These are phyloP conservation scores for Aplosporella prunicola DNA, from an alignment of 2,329 filamentous ascomycete species.

Conservation along the genomic window DNA sequence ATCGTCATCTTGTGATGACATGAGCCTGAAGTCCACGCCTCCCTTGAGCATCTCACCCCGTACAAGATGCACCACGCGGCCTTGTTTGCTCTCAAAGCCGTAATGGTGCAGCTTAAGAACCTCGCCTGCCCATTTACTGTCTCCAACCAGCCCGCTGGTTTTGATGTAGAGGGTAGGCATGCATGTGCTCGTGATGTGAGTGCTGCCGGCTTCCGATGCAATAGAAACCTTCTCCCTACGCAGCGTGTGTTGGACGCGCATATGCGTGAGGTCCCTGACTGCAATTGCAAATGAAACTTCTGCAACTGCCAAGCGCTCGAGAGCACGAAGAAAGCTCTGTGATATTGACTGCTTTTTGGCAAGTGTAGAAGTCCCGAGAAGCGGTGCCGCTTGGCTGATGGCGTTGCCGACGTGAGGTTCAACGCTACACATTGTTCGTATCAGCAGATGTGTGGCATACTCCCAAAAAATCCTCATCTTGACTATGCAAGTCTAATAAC, in stretches of 20 bases:
- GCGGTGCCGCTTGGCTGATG: conserved; percentile 1
- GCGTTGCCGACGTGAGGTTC: conserved; percentile 17
- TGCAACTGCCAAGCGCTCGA: conserved; percentile 32
- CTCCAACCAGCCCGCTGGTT: conserved; percentile 1
- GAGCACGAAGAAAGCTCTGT: conserved; percentile 20
- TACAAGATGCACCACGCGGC: conserved; percentile 32
- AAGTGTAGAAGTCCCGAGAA: conserved; percentile 12
- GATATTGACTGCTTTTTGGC: conserved; percentile 18
- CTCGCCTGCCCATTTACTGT: conserved; percentile 4
- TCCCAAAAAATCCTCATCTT: too few relatives aligned
- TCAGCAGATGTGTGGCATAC: conserved; percentile 9
- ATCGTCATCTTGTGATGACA: conserved; percentile 45
- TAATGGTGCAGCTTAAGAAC: conserved; percentile 16
- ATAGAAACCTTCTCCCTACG: not conserved
- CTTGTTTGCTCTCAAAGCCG: conserved; percentile 19
- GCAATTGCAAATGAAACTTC: conserved; percentile 20
- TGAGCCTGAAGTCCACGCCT: conserved; percentile 23
- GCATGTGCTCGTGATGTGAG: not conserved
- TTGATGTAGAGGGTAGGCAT: conserved; percentile 7
- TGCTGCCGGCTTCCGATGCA: not conserved
- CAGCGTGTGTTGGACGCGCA: conserved; percentile 4
- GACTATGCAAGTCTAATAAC: too few relatives aligned
- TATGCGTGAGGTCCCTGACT: conserved; percentile 3
- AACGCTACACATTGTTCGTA: conserved; percentile 20
- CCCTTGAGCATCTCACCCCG: conserved; percentile 29